These are phyloP conservation scores for Pistacia atlantica DNA, from an alignment of 345 rosid species.

Conservation along the genomic window DNA sequence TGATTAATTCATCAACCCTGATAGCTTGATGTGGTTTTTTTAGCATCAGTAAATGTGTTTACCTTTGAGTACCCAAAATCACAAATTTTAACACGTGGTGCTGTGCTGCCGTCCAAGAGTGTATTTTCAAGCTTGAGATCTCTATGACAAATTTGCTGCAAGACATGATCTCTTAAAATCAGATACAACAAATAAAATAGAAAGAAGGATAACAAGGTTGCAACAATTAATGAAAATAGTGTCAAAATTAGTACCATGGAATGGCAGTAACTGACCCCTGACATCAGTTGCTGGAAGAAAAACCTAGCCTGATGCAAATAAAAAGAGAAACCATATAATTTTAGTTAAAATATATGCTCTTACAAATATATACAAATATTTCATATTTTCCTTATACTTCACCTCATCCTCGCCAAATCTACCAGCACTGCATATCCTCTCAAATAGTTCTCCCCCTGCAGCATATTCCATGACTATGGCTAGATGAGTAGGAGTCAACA, in stretches of 20 bases:
- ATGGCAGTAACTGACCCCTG: slow-evolving; percentile 77
- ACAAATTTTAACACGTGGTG: slow-evolving; percentile 69
- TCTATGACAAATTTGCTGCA: slow-evolving; percentile 67
- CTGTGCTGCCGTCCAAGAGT: slow-evolving; percentile 60
- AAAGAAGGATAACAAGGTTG: background rate
- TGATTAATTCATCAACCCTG: background rate
- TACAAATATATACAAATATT: background rate
- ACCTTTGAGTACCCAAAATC: slow-evolving; percentile 76
- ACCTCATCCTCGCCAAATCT: slow-evolving; percentile 78
- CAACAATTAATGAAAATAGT: background rate
- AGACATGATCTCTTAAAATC: background rate
- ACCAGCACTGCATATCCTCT: slow-evolving; percentile 64
- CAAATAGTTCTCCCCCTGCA: slow-evolving; percentile 74
- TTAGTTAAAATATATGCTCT: background rate
- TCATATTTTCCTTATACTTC: background rate
- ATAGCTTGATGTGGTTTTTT: background rate
- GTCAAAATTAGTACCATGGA: slow-evolving; percentile 49
- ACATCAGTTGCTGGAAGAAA: slow-evolving; percentile 78
- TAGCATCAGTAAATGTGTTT: background rate
- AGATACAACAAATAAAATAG: background rate
- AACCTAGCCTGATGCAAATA: slow-evolving; percentile 58
- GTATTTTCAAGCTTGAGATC: slow-evolving; percentile 83
- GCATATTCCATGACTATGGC: slow-evolving; percentile 82
- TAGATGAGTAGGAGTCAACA: slow-evolving; percentile 63
- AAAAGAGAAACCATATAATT: background rate